A percentile compares a stretch with the other conserved stretches of the same genome.
Evolutionary conservation across 495 filamentous ascomycete species (phyloP).

Genomic region (Penicillium ochrochloron): DNA sequence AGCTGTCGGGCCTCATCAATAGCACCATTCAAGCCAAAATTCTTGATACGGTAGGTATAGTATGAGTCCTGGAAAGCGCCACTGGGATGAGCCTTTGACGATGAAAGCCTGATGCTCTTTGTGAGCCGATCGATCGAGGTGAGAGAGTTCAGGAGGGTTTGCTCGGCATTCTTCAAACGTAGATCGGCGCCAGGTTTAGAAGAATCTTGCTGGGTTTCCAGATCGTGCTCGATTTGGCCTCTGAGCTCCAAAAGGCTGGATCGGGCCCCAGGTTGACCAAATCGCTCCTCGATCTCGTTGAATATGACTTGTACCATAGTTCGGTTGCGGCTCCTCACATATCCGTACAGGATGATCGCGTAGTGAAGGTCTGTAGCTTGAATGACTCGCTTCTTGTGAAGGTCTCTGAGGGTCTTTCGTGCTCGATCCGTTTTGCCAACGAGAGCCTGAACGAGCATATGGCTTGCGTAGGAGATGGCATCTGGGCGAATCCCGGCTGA

Average conservation of each 20-base stretch:
- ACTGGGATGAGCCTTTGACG: background rate
- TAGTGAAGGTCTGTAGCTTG: slow-evolving; percentile 72
- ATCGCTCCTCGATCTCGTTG: slow-evolving; percentile 53
- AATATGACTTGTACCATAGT: slow-evolving; percentile 58
- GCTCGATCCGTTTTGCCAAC: slow-evolving; percentile 67
- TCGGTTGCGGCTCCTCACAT: slow-evolving; percentile 52
- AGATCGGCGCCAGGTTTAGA: slow-evolving; percentile 16
- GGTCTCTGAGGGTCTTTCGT: slow-evolving; percentile 61
- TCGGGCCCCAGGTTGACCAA: slow-evolving; percentile 47
- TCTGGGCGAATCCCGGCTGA: slow-evolving; percentile 61
- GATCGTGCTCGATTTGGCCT: slow-evolving; percentile 40
- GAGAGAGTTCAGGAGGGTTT: slow-evolving; percentile 36
- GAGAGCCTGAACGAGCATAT: slow-evolving; percentile 71
- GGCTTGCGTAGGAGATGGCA: slow-evolving; percentile 70
- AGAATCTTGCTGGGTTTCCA: slow-evolving; percentile 19
- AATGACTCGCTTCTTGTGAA: slow-evolving; percentile 62
- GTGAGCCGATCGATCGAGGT: slow-evolving; percentile 33
- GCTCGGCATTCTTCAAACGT: slow-evolving; percentile 41
- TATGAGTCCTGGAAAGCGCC: slow-evolving; percentile 33
- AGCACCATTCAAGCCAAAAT: slow-evolving; percentile 62
- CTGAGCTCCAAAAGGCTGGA: slow-evolving; percentile 54
- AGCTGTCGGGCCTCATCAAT: slow-evolving; percentile 59
- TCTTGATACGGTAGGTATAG: slow-evolving; percentile 64
- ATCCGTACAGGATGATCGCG: slow-evolving; percentile 73
- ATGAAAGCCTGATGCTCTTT: slow-evolving; percentile 2